Percentiles rank a stretch among this genome's conserved stretches.
These are phyloP conservation scores for Mallotus japonicus DNA, from an alignment of 441 rosid species.

Conservation along the genomic window DNA sequence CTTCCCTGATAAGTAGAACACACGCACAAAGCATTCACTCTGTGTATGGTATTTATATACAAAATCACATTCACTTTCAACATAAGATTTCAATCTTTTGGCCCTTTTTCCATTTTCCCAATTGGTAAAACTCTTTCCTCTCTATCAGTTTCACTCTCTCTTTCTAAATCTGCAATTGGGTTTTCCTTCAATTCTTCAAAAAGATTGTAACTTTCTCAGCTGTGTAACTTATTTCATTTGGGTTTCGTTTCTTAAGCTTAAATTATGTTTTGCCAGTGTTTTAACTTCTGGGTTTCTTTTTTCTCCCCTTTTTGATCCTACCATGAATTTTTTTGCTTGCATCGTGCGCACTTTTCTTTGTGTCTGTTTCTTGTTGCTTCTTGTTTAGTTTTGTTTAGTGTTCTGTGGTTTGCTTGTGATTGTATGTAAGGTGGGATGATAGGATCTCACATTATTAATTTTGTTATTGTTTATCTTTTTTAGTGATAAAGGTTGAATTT, in stretches of 20 bases:
- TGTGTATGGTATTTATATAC: too few relatives aligned
- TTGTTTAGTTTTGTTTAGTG: background rate
- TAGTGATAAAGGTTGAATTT: background rate
- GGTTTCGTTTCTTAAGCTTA: background rate
- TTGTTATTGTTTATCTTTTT: background rate
- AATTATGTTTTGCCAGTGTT: background rate
- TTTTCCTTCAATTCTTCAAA: too few relatives aligned
- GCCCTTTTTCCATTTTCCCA: background rate
- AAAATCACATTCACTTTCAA: too few relatives aligned
- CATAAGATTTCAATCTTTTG: too few relatives aligned
- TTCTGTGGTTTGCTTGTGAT: background rate
- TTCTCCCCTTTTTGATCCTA: background rate
- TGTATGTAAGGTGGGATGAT: background rate
- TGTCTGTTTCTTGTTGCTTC: too few relatives aligned
- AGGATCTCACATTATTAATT: background rate
- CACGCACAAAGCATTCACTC: too few relatives aligned
- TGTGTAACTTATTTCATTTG: too few relatives aligned
- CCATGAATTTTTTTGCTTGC: background rate
- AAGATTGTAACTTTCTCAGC: background rate
- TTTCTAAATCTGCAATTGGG: background rate
- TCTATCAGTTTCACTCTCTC: background rate
- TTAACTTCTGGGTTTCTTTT: background rate
- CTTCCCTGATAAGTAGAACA: too few relatives aligned
- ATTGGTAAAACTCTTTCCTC: background rate
- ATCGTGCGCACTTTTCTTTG: background rate